phyloP scores from a whole-genome alignment of 176 grass and related monocot genomes.

The Oryza coarctata region DNA sequence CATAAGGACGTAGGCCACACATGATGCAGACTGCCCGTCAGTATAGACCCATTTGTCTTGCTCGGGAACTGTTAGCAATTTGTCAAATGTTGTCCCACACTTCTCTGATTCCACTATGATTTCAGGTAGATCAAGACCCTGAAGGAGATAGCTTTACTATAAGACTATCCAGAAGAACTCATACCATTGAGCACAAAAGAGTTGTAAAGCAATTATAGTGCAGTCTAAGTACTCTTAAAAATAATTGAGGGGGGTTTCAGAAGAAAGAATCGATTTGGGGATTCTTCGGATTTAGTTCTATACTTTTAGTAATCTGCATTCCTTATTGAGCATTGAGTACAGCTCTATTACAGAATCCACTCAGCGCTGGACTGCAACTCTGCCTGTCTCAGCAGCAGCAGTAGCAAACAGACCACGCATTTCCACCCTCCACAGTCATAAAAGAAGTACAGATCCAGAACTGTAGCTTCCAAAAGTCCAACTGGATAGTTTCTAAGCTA shows the following conservation, averaged over 20 bases:
- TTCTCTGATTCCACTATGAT: conserved; percentile 93
- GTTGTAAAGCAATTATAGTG: too few species aligned
- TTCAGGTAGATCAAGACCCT: conserved; percentile 90
- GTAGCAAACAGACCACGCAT: not conserved
- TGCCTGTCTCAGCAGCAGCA: not conserved
- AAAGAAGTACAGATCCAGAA: not conserved
- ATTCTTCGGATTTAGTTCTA: not conserved
- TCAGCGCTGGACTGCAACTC: not conserved
- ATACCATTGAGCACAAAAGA: not conserved
- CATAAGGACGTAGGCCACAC: conserved; percentile 78
- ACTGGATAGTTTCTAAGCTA: not conserved
- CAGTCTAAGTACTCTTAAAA: not conserved
- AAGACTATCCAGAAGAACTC: conserved; percentile 15
- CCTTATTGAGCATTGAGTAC: conserved; percentile 13
- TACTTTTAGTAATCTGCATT: conserved; percentile 25
- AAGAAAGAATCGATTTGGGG: not conserved
- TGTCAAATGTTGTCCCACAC: conserved; percentile 82
- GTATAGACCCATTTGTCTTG: conserved; percentile 82
- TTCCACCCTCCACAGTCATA: not conserved
- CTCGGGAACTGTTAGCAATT: conserved; percentile 79
- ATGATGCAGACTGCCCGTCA: conserved; percentile 92
- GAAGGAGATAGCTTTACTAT: conserved; percentile 31
- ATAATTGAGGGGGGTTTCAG: not conserved
- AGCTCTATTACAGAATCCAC: conserved; percentile 12
- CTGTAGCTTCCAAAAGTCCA: not conserved